Evolutionary conservation across 495 filamentous ascomycete species (phyloP).

Genomic region (Penicillium psychrofluorescens): DNA sequence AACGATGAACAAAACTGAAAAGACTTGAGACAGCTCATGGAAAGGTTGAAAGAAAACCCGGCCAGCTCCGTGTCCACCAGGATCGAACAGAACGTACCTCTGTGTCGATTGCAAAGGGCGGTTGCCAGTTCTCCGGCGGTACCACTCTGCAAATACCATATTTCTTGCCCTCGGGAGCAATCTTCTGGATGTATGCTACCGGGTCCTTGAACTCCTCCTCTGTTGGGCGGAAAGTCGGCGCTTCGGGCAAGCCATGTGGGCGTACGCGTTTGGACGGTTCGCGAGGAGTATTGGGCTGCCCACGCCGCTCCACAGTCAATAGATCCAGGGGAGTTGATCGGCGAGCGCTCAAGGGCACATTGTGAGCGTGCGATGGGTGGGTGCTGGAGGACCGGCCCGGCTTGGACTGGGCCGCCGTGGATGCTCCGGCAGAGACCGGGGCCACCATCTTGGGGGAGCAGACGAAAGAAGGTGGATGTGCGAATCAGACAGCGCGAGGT

Average conservation of each 20-base stretch:
- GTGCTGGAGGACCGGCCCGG: slow-evolving; percentile 37
- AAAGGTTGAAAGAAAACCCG: too few relatives aligned
- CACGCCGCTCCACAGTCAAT: slow-evolving; percentile 83
- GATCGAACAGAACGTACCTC: slow-evolving; percentile 52
- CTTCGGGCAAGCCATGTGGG: slow-evolving; percentile 79
- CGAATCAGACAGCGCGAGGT: slow-evolving; percentile 12
- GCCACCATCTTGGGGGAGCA: slow-evolving; percentile 37
- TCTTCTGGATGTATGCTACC: slow-evolving; percentile 84
- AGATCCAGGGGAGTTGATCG: slow-evolving; percentile 71
- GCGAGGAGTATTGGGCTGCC: slow-evolving; percentile 64
- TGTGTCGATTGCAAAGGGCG: slow-evolving; percentile 91
- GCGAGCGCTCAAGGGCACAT: slow-evolving; percentile 63
- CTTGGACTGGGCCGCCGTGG: slow-evolving; percentile 30
- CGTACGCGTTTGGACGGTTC: slow-evolving; percentile 70
- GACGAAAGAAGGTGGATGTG: slow-evolving; percentile 3
- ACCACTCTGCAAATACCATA: slow-evolving; percentile 95
- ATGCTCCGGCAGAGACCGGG: slow-evolving; percentile 42
- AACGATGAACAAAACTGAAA: not conserved
- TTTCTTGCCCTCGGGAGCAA: slow-evolving; percentile 70
- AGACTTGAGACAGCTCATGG: not conserved
- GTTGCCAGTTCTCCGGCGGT: slow-evolving; percentile 89
- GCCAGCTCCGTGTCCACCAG: too few relatives aligned
- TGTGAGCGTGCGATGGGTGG: slow-evolving; percentile 42
- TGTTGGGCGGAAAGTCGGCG: slow-evolving; percentile 84
- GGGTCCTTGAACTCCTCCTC: slow-evolving; percentile 94